Evolutionary conservation across 2,329 filamentous ascomycete species (phyloP), one percentile per base, ranked within the genome.

Genomic region (Fusarium sublunatum): DNA sequence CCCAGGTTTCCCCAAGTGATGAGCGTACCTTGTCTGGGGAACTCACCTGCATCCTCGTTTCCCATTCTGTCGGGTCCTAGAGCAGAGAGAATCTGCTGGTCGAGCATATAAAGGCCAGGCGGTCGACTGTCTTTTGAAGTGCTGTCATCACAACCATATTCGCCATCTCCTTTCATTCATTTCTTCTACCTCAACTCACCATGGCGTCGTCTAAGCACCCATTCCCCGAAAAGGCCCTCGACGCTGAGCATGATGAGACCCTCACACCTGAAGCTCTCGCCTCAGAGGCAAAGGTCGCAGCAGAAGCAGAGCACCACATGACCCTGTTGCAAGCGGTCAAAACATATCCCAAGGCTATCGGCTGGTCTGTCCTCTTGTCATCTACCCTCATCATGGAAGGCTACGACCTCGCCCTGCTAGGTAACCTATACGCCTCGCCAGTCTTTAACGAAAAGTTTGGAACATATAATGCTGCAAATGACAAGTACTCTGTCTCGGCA

Each of bases 361-460:
- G 73, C 24, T 83, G 80, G 80, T 82, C 80, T 1, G 69, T 81
- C 31, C 70, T 82, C 0, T 60, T 83, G 10, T 81, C 79, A 0
- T 75, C 75, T 4, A 81, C 80, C 2, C 74, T 83, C 39, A 79
- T 82, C 72, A 82, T 82, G 81, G 80, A 82, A 56, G 80, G 80
- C 2, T 82, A 85, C 67, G 83, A 85, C 61, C 76, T 83, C 7
- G 81, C 81, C 1, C 70, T 85, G 0, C 71, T 85, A 4, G 75
- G 78, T 2, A 82, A 79, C 40, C 74, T 85, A 35, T 85, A 82
- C 62, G 81, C 78, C 6, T 82, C 80, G 24, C 77, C 72, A 1
- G 76, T 66, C 39, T 84, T 80, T 67, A 79, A 77, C 61, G 53
- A 74, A 60, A 82, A 77, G 60, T 86, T 80, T 57, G 83, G 82